Base-by-base conservation (phyloP, 2,329 filamentous ascomycete genomes). In the Ophiocordyceps camponoti-leonardi region DNA sequence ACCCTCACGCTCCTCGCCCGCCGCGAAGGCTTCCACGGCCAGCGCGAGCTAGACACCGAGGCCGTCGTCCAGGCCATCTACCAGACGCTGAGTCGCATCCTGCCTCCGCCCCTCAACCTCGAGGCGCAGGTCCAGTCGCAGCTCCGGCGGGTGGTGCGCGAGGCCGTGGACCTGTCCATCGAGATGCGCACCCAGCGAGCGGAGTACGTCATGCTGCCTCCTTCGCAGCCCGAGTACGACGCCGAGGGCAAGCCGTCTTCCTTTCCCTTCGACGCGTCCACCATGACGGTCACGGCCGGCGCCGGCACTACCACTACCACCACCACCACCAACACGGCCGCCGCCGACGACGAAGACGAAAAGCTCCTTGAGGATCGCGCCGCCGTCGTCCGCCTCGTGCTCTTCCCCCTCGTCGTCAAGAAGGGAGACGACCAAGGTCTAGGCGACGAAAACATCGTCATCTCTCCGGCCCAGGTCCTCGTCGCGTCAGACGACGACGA, bases 161-260 rank as follows among this genome's bases (percentile, higher is more conserved):
- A 90, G 49, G 92, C 93, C 1, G 92, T 95, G 44, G 83, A 85
- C 48, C 75, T 98, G 12, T 87, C 87, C 1, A 80, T 98, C 52
- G 88, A 95, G 67, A 98, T 98, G 92, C 87, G 92, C 59, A 93
- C 83, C 16, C 92, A 98, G 62, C 80, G 86, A 48, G 87, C 92
- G 35, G 92, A 96, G 67, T 98, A 94, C 68, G 92, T 94, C 69
- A 98, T 98, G 90, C 79, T 96, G 18, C 90, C 92, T 26, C 92
- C 92, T 5, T 71, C 94, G 46, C 86, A 92, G 62, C 92, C 92
- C 20, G 87, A 95, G 62, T 96, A 94, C 63, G 88, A 96, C 62
- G 82, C 80, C 54, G 86, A 92, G 50, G 92, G 92, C 54, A 90
- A 96, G 57, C 75, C 98, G 10, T 74, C 81, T 16, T 83, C 85